Conservation (phyloP, 2,329 filamentous ascomycete genomes). For the Diaporthe humulicola region DNA sequence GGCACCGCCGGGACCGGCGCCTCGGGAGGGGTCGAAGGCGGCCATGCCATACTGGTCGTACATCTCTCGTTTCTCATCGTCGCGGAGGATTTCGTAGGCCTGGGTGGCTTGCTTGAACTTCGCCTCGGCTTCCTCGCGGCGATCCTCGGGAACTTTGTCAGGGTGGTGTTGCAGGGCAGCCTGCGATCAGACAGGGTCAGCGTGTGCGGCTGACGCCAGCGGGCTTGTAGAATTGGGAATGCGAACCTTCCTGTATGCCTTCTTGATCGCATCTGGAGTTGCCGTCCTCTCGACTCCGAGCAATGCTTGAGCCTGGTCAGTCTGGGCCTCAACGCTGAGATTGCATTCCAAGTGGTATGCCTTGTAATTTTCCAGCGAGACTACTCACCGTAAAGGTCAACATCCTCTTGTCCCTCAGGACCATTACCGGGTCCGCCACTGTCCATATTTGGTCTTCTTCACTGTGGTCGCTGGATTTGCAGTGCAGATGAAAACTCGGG, state of each 20-base stretch:
- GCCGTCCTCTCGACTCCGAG: constrained; percentile 81
- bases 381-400: constrained; percentile 68
- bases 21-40: constrained; percentile 84
- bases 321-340: background rate
- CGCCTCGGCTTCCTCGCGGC: constrained; percentile 86
- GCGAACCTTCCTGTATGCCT: constrained; percentile 92
- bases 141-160: constrained; percentile 91
- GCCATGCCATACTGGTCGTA: constrained; percentile 98
- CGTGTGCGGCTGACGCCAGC: background rate
- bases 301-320: constrained; percentile 69
- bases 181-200: constrained; percentile 58
- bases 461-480: background rate
- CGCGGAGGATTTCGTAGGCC: constrained; percentile 97
- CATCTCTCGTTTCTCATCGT: constrained; percentile 91
- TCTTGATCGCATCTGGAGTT: constrained; percentile 87
- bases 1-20: constrained; percentile 72
- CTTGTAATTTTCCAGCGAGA: background rate
- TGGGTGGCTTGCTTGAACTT: constrained; percentile 94
- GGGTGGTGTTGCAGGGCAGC: constrained; percentile 91
- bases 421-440: constrained; percentile 41
- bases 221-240: constrained; percentile 1
- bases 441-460: constrained; percentile 42
- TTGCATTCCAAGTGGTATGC: background rate
- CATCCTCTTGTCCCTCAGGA: constrained; percentile 56
- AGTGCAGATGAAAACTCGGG: constrained; percentile 17